Percentiles rank a stretch among this genome's conserved stretches.
These are phyloP conservation scores for Blastocystis sp. DNA, from an alignment of 352 stramenopile genomes.

Conservation along the genomic window DNA sequence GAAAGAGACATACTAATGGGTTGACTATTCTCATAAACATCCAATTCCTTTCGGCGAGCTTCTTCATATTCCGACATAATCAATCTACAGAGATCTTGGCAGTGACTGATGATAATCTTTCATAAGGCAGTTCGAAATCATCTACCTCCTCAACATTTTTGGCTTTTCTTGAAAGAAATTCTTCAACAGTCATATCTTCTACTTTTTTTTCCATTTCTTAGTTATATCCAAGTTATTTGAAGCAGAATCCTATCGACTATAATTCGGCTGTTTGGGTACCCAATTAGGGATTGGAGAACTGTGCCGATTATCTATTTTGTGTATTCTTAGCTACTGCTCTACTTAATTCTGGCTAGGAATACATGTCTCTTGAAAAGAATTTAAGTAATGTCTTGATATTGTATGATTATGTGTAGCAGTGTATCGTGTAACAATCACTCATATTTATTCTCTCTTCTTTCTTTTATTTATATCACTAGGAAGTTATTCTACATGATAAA, in stretches of 20 bases:
- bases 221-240: neutral
- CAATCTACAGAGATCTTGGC: conserved; percentile 36
- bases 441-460: neutral
- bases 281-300: no score
- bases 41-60: conserved; percentile 12
- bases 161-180: conserved; percentile 45
- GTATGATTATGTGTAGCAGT: neutral
- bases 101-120: conserved; percentile 42
- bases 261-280: no score
- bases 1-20: neutral
- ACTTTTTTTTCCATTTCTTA: neutral
- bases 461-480: conserved; percentile 7
- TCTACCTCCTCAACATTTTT: conserved; percentile 1
- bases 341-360: neutral
- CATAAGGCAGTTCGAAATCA: neutral
- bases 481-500: neutral
- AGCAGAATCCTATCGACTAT: neutral
- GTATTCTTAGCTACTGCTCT: no score
- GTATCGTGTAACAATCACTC: conserved; percentile 12
- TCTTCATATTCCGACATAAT: conserved; percentile 61
- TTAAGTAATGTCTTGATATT: neutral
- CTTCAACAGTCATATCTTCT: conserved; percentile 42
- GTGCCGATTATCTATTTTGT: no score
- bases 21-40: neutral
- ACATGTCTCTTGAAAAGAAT: neutral